Conservation (phyloP, 2,329 filamentous ascomycete species). For the Ceratocystiopsis sp. region DNA sequence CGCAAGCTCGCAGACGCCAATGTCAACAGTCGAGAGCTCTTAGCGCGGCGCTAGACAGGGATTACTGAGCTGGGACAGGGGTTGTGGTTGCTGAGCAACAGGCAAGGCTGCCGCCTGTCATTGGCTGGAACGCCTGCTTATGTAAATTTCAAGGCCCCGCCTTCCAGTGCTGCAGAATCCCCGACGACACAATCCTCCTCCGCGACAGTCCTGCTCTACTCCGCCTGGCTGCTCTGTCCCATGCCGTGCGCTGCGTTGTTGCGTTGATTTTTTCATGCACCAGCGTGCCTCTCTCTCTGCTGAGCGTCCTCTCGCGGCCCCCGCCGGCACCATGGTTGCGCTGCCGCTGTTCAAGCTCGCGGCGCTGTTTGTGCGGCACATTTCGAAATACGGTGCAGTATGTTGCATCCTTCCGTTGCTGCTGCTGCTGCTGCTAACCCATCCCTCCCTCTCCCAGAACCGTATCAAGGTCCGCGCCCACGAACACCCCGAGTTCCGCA, state of each 20-base stretch:
- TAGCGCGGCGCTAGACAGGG: not conserved
- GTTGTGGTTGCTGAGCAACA: slow-evolving; percentile 7
- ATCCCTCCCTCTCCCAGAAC: slow-evolving; percentile 26
- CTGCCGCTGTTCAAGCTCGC: slow-evolving; percentile 52
- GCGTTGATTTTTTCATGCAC: too few species aligned
- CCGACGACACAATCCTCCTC: too few species aligned
- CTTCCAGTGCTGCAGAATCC: too few species aligned
- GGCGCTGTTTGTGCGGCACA: slow-evolving; percentile 44
- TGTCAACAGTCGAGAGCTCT: not conserved
- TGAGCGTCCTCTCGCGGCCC: too few species aligned
- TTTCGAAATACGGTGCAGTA: slow-evolving; percentile 55
- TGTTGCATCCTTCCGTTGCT: slow-evolving; percentile 13
- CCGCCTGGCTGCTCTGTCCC: too few species aligned
- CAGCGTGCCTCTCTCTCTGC: too few species aligned
- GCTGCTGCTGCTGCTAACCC: too few species aligned
- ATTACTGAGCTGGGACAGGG: not conserved
- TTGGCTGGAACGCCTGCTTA: slow-evolving; percentile 4
- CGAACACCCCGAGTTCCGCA: slow-evolving; percentile 43
- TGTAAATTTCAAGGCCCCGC: not conserved
- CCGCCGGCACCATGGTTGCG: slow-evolving; percentile 38
- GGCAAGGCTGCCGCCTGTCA: slow-evolving; percentile 2
- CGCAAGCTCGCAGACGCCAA: not conserved
- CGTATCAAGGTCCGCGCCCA: slow-evolving; percentile 49
- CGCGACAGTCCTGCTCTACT: too few species aligned
- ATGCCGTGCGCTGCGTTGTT: too few species aligned